phyloP scores from a whole-genome alignment of 169 alveolate genomes.

The Babesia microti region DNA sequence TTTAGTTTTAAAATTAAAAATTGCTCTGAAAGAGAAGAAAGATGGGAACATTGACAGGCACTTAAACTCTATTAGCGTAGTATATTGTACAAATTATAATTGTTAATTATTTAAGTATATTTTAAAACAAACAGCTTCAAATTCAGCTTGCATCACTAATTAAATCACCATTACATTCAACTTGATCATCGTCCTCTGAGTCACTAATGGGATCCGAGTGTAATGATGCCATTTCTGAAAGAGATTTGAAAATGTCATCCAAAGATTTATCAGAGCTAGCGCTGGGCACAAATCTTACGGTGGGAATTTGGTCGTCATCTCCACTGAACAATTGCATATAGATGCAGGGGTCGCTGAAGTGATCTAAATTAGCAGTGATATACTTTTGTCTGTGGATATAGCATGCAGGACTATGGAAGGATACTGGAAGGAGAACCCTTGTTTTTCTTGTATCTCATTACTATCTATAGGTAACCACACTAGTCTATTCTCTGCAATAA shows the following conservation, averaged over 20 bases:
- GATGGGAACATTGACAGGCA: no score
- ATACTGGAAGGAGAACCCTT: slow-evolving; percentile 24
- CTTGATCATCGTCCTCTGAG: slow-evolving; percentile 32
- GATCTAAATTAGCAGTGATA: slow-evolving; percentile 4
- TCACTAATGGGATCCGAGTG: slow-evolving; percentile 2
- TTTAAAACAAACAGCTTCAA: no score
- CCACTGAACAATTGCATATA: slow-evolving; percentile 28
- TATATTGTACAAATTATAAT: no score
- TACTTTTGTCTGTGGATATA: slow-evolving; percentile 30
- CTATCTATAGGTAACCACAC: slow-evolving; percentile 19
- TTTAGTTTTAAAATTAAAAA: no score
- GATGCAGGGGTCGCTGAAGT: slow-evolving; percentile 22
- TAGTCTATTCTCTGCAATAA: slow-evolving; percentile 17
- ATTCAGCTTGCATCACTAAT: no score
- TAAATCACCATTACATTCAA: no score
- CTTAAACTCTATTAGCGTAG: no score
- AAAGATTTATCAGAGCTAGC: slow-evolving; percentile 6
- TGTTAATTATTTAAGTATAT: no score
- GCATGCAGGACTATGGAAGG: slow-evolving; percentile 39
- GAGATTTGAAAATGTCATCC: slow-evolving; percentile 18
- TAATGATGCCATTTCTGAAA: slow-evolving; percentile 27
- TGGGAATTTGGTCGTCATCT: slow-evolving; percentile 37
- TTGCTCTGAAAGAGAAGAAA: no score
- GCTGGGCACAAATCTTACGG: slow-evolving; percentile 30
- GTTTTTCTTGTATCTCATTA: slow-evolving; percentile 2